Conservation (phyloP, 208 protist genomes). For the Leishmania turanica region DNA sequence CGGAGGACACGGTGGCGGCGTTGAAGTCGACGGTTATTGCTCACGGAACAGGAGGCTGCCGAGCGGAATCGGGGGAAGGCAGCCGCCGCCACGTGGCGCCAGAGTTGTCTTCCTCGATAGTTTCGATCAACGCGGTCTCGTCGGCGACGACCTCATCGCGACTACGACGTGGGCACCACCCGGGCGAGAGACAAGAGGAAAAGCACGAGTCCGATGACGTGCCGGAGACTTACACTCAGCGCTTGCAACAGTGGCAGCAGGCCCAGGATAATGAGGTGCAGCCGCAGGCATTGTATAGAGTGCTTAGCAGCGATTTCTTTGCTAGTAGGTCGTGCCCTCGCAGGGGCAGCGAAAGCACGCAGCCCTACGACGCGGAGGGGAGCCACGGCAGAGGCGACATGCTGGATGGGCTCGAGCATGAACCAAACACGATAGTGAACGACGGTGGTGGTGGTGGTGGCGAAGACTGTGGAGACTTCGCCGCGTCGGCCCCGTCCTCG, state of each 20-base stretch:
- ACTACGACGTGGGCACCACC: neutral
- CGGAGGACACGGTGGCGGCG: neutral
- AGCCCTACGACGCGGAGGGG: slow-evolving; percentile 3
- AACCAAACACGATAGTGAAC: neutral
- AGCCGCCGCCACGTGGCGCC: neutral
- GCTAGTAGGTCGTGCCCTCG: neutral
- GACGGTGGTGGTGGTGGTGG: neutral
- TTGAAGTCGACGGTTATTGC: neutral
- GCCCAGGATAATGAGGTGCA: neutral
- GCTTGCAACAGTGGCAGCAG: neutral
- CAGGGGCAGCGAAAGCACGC: slow-evolving; percentile 4
- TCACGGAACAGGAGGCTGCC: neutral
- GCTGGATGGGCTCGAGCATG: neutral
- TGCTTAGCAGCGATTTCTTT: neutral
- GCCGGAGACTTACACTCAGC: slow-evolving; percentile 3
- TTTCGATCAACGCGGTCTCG: neutral
- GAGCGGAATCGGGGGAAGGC: neutral
- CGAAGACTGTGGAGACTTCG: neutral
- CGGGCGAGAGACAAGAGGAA: neutral
- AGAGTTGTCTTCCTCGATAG: neutral
- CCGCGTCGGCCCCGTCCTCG: neutral
- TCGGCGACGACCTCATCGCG: neutral
- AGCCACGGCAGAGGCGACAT: neutral
- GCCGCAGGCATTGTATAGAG: neutral
- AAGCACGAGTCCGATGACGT: neutral